These are phyloP conservation scores for Ceratobasidium sp. DNA, from an alignment of 1,284 basidiomycete species.

Conservation along the genomic window DNA sequence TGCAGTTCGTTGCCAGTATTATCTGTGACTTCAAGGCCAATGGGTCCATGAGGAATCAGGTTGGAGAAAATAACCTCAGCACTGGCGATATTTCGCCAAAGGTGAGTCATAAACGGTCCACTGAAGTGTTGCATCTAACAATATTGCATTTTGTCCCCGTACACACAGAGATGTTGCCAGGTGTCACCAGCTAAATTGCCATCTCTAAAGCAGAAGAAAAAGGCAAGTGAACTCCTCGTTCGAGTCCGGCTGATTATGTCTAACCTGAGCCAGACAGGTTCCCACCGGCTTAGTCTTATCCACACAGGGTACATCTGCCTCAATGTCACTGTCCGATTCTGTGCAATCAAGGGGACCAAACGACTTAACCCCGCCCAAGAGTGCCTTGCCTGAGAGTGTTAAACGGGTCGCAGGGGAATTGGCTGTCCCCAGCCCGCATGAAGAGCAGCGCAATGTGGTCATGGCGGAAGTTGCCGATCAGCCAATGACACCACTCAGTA, in stretches of 20 bases:
- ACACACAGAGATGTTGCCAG: background rate
- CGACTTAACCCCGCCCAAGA: background rate
- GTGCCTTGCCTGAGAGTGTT: no score
- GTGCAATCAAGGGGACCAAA: background rate
- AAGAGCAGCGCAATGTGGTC: background rate
- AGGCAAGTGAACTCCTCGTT: background rate
- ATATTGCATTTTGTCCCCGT: background rate
- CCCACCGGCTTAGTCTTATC: background rate
- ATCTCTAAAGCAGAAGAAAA: background rate
- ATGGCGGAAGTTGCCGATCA: background rate
- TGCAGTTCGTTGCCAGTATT: background rate
- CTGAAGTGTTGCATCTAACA: background rate
- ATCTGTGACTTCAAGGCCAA: background rate
- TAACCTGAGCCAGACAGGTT: background rate
- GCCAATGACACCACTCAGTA: background rate
- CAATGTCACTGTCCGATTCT: background rate
- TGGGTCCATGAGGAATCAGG: background rate
- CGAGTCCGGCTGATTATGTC: background rate
- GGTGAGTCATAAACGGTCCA: background rate
- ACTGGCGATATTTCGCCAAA: background rate
- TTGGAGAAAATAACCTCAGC: background rate
- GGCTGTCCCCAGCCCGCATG: background rate
- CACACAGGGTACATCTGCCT: background rate
- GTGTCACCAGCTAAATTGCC: background rate
- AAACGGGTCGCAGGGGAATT: background rate